Percentiles rank a stretch among this genome's conserved stretches.
Conservation (phyloP, 2,329 filamentous ascomycete genomes). For the Pseudogymnoascus sp. region DNA sequence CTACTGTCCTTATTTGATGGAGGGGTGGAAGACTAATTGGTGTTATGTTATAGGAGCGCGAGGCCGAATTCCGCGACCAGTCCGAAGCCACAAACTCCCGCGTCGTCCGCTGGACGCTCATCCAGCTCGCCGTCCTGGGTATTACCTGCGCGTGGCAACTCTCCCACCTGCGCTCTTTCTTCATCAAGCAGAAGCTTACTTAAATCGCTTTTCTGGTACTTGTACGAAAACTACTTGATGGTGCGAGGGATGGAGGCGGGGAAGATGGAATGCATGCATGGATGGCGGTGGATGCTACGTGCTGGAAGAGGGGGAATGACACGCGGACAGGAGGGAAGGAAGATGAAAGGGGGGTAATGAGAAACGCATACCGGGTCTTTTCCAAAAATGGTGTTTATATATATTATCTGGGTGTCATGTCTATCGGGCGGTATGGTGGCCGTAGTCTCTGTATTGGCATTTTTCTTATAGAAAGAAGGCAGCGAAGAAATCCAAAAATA, state of each 20-base stretch:
- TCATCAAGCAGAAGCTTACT: conserved; percentile 99
- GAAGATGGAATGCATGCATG: not conserved
- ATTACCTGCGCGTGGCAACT: conserved; percentile 95
- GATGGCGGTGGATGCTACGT: not conserved
- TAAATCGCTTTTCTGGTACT: conserved; percentile 36
- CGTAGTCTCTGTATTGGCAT: not conserved
- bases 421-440: not conserved
- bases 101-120: conserved; percentile 87
- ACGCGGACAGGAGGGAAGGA: not conserved
- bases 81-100: conserved; percentile 87
- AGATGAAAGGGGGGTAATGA: not conserved
- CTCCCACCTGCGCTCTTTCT: conserved; percentile 90
- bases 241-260: not conserved
- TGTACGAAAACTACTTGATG: not conserved
- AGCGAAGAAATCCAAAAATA: not conserved
- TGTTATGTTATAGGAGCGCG: conserved; percentile 62
- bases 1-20: no score
- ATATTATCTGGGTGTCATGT: not conserved
- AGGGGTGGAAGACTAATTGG: not conserved
- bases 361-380: conserved; percentile 1
- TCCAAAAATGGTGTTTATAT: not conserved
- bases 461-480: not conserved
- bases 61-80: conserved; percentile 96
- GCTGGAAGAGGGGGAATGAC: not conserved
- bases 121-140: conserved; percentile 78